phyloP scores from a whole-genome alignment of 2,329 filamentous ascomycete genomes.

The Tolypocladium guangdongense region DNA sequence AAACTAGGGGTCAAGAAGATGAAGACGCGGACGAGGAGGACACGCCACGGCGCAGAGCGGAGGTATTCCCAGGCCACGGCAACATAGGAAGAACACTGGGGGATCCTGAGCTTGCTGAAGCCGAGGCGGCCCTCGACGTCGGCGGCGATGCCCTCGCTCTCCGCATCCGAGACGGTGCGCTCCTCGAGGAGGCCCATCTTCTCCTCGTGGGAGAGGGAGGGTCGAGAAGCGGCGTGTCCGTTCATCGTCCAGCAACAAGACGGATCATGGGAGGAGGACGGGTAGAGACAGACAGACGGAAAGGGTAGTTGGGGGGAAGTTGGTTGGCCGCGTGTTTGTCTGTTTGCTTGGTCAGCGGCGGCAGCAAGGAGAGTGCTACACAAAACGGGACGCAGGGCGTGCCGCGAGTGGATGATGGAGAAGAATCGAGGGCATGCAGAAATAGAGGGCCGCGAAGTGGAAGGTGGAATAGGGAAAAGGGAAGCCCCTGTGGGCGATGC shows the following conservation, averaged over 20 bases:
- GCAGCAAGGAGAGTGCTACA: background rate
- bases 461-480: too few relatives aligned
- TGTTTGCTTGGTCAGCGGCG: background rate
- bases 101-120: slow-evolving; percentile 10
- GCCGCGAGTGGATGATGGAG: background rate
- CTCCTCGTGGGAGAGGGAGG: slow-evolving; percentile 30
- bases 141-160: slow-evolving; percentile 28
- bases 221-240: slow-evolving; percentile 21
- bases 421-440: background rate
- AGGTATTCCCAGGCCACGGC: slow-evolving; percentile 16
- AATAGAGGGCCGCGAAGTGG: background rate
- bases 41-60: slow-evolving; percentile 23
- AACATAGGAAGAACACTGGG: slow-evolving; percentile 10
- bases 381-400: background rate
- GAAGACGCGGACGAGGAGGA: slow-evolving; percentile 24
- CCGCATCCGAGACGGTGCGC: slow-evolving; percentile 29
- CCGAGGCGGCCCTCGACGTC: slow-evolving; percentile 26
- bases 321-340: background rate
- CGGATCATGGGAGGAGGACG: background rate
- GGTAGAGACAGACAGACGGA: background rate
- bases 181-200: slow-evolving; percentile 34
- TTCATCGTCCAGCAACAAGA: slow-evolving; percentile 27
- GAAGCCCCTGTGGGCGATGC: too few relatives aligned
- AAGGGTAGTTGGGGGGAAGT: background rate
- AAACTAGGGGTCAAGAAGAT: slow-evolving; percentile 44